phyloP scores from a whole-genome alignment of 2,329 filamentous ascomycete genomes.

The Talaromyces sp. region DNA sequence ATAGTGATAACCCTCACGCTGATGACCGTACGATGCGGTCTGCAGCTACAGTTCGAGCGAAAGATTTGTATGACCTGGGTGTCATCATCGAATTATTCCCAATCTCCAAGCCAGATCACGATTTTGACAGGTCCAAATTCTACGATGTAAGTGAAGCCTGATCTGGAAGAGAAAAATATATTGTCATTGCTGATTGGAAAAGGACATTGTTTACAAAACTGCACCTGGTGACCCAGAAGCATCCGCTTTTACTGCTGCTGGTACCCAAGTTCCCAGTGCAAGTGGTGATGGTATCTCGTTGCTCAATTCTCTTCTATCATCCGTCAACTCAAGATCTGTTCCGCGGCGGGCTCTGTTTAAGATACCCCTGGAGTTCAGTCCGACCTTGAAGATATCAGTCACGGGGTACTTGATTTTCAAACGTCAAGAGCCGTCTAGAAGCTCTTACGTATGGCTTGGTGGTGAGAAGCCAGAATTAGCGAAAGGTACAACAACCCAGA shows the following conservation, averaged over 20 bases:
- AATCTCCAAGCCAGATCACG: constrained; percentile 64
- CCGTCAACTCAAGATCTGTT: constrained; percentile 84
- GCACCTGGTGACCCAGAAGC: constrained; percentile 66
- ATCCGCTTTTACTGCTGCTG: constrained; percentile 51
- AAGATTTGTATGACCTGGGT: constrained; percentile 90
- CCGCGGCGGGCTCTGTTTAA: constrained; percentile 82
- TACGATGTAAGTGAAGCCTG: constrained; percentile 68
- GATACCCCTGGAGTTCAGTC: constrained; percentile 80
- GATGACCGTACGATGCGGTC: constrained; percentile 67
- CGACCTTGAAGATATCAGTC: constrained; percentile 77
- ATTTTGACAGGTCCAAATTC: constrained; percentile 79
- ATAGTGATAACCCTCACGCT: constrained; percentile 80
- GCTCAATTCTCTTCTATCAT: constrained; percentile 73
- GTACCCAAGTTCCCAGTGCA: constrained; percentile 45
- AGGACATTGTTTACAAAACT: constrained; percentile 86
- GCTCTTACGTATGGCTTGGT: constrained; percentile 80
- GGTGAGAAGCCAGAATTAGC: constrained; percentile 82
- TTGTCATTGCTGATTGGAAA: constrained; percentile 19
- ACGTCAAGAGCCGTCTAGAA: constrained; percentile 72
- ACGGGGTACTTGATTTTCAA: constrained; percentile 91
- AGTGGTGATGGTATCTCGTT: constrained; percentile 72
- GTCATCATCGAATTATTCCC: constrained; percentile 91
- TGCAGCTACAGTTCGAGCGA: constrained; percentile 77
- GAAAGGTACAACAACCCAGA: constrained; percentile 64
- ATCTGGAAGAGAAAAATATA: neutral